phyloP scores from a whole-genome alignment of 805 yeast genomes.

The Metschnikowia santaceciliae region DNA sequence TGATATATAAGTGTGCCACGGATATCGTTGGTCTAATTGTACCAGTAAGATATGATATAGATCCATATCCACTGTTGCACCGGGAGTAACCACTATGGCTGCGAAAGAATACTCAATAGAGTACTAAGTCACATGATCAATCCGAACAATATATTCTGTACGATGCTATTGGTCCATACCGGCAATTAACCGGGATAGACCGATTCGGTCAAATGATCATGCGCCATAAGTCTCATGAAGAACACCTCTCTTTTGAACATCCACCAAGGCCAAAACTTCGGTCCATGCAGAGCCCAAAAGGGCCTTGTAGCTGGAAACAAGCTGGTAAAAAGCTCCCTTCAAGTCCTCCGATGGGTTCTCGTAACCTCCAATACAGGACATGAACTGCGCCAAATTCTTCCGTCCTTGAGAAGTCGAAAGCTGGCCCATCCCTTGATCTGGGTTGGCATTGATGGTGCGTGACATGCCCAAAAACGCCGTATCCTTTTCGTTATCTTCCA shows the following conservation, averaged over 20 bases:
- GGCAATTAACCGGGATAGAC: no score
- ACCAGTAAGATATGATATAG: no score
- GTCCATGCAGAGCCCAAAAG: conserved; percentile 45
- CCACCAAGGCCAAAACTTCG: conserved; percentile 29
- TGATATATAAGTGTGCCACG: no score
- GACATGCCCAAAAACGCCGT: conserved; percentile 84
- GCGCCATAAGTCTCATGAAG: conserved; percentile 14
- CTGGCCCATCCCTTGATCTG: conserved; percentile 53
- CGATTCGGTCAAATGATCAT: not conserved
- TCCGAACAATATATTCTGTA: not conserved
- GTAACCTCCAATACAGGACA: conserved; percentile 58
- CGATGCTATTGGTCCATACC: not conserved
- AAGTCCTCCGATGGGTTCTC: conserved; percentile 47
- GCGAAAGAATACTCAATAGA: no score
- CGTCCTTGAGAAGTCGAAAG: conserved; percentile 42
- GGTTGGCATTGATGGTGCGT: conserved; percentile 59
- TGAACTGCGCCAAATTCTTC: conserved; percentile 47
- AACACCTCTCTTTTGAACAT: conserved; percentile 23
- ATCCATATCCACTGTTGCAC: no score
- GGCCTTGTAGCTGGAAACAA: conserved; percentile 43
- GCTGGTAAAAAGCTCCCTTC: conserved; percentile 39
- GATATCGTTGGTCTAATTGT: no score
- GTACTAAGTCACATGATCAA: no score
- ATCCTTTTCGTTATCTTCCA: conserved; percentile 85
- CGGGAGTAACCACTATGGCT: no score